phyloP scores from a whole-genome alignment of 179 eudicot species.

The Actinidia chinensis region DNA sequence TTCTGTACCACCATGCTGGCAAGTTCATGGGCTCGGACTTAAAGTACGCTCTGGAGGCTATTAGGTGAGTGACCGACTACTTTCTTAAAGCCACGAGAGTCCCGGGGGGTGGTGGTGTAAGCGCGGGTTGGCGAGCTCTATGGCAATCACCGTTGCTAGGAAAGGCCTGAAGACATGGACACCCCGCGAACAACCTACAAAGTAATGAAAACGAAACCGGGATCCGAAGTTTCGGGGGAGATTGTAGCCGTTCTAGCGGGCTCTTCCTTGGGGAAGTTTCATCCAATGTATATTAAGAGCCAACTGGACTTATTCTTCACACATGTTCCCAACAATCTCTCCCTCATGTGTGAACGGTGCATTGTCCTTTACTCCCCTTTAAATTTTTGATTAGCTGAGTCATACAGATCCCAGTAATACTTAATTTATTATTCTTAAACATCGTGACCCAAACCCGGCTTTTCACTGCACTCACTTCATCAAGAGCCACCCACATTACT shows the following conservation, averaged over 20 bases:
- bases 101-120: slow-evolving; percentile 47
- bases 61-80: slow-evolving; percentile 69
- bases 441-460: too few species aligned
- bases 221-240: slow-evolving; percentile 66
- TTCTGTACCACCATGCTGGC: slow-evolving; percentile 70
- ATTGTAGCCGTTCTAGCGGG: slow-evolving; percentile 64
- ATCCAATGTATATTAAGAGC: slow-evolving; percentile 39
- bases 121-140: slow-evolving; percentile 62
- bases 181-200: slow-evolving; percentile 49
- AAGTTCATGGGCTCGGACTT: slow-evolving; percentile 38
- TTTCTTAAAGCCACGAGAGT: slow-evolving; percentile 46
- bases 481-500: too few species aligned
- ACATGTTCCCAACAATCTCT: too few species aligned
- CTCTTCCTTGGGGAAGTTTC: slow-evolving; percentile 44
- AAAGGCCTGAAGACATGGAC: slow-evolving; percentile 91
- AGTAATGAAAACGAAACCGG: slow-evolving; percentile 42
- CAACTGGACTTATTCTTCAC: too few species aligned
- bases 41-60: slow-evolving; percentile 40
- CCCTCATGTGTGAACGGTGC: too few species aligned
- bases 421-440: too few species aligned
- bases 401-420: too few species aligned
- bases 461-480: too few species aligned
- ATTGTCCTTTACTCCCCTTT: too few species aligned
- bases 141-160: slow-evolving; percentile 79
- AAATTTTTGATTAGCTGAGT: too few species aligned